Evolutionary conservation across 305 asterid genomes (phyloP), one percentile per base, ranked within the genome.

Genomic region (Fraxinus ornus): DNA sequence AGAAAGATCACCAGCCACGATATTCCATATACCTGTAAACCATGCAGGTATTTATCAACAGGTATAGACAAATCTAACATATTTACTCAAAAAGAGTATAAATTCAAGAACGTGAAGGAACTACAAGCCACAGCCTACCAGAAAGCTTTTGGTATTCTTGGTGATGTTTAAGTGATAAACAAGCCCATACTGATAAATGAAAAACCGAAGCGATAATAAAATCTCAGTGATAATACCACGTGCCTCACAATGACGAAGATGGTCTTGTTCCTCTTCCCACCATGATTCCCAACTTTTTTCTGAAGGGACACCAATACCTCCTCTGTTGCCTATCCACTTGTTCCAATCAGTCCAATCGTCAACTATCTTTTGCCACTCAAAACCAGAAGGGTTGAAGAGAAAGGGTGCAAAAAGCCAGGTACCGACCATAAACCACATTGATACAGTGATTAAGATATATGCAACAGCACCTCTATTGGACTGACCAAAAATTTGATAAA

Each of bases 221-320:
- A 94, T 94, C 89, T 94, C 98, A 32, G 93, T 88, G 44, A 89
- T 72, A 78, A 88, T 90, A 77, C 98, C 98, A 36, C 97, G 97
- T 80, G 86, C 85, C 78, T 97, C 98, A 49, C 97, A 90, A 80
- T 92, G 93, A 68, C 91, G 95, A 83, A 94, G 97, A 90, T 93
- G 98, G 78, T 94, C 97, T 88, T 93, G 98, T 86, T 94, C 98
- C 91, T 94, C 97, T 72, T 94, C 97, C 98, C 98, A 94, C 98
- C 98, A 94, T 78, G 98, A 94, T 88, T 94, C 98, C 98, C 98
- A 94, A 89, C 98, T 94, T 84, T 93, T 94, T 89, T 89, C 97
- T 0, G 98, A 91, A 77, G 93, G 95, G 32, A 94, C 98, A 85
- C 98, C 98, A 77, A 94, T 94, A 85, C 98, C 98, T 76, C 98